phyloP scores from a whole-genome alignment of 2,329 filamentous ascomycete genomes.

The Fusarium verrucosum region DNA sequence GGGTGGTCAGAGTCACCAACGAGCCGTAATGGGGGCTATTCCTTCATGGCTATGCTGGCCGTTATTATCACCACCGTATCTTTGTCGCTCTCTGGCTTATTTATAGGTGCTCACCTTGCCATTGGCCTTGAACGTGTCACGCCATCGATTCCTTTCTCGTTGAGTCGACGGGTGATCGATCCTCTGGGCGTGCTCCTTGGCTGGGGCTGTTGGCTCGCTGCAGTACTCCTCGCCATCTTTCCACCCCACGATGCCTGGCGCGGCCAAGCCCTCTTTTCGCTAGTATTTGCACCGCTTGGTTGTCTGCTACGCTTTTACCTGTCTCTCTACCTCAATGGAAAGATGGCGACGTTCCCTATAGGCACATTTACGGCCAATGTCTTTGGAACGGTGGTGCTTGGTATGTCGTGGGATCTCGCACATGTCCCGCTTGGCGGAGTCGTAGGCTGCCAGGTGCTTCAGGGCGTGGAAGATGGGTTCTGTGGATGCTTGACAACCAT shows the following conservation, averaged over 20 bases:
- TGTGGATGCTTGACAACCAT: slow-evolving; percentile 73
- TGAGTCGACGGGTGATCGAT: slow-evolving; percentile 71
- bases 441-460: slow-evolving; percentile 73
- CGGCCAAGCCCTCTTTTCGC: slow-evolving; percentile 75
- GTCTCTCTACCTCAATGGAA: slow-evolving; percentile 75
- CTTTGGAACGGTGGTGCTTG: slow-evolving; percentile 77
- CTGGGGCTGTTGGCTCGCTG: slow-evolving; percentile 80
- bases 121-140: slow-evolving; percentile 65
- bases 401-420: slow-evolving; percentile 81
- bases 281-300: slow-evolving; percentile 85
- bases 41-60: slow-evolving; percentile 81
- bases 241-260: slow-evolving; percentile 82
- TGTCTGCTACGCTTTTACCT: slow-evolving; percentile 79
- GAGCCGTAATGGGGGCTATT: slow-evolving; percentile 75
- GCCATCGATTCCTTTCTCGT: slow-evolving; percentile 66
- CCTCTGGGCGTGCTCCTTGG: slow-evolving; percentile 70
- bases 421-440: slow-evolving; percentile 67
- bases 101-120: slow-evolving; percentile 79
- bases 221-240: slow-evolving; percentile 74
- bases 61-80: slow-evolving; percentile 77
- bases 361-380: slow-evolving; percentile 89
- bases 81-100: slow-evolving; percentile 74
- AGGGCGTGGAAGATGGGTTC: slow-evolving; percentile 73
- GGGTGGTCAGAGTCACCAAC: slow-evolving; percentile 51
- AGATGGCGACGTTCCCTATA: slow-evolving; percentile 75